Conservation (phyloP, 2,329 filamentous ascomycete genomes). For the Pyrenophora tritici-repentis region DNA sequence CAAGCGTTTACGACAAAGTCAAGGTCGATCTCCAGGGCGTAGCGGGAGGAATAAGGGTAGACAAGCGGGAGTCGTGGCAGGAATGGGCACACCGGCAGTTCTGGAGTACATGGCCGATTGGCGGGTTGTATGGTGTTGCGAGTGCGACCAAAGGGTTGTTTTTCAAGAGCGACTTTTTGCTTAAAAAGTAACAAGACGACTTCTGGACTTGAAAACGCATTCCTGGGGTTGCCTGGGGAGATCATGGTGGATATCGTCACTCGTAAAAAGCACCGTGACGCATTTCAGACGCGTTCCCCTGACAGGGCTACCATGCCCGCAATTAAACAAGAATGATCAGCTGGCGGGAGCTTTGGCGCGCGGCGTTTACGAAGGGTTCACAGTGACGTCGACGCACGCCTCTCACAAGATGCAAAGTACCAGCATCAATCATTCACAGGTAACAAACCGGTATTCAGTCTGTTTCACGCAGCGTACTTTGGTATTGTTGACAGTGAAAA, state of each 20-base stretch:
- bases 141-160: slow-evolving; percentile 43
- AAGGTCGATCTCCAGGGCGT: slow-evolving; percentile 51
- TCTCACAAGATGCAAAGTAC: not conserved
- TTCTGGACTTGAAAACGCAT: not conserved
- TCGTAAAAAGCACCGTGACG: not conserved
- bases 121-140: slow-evolving; percentile 48
- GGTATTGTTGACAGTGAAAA: slow-evolving; percentile 9
- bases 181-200: slow-evolving; percentile 30
- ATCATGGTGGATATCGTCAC: slow-evolving; percentile 2
- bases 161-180: slow-evolving; percentile 40
- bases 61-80: slow-evolving; percentile 29
- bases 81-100: slow-evolving; percentile 33
- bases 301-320: slow-evolving; percentile 5
- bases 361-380: not conserved
- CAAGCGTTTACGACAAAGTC: slow-evolving; percentile 72
- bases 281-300: slow-evolving; percentile 2
- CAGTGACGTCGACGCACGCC: slow-evolving; percentile 9
- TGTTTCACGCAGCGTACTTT: not conserved
- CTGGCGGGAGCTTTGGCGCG: not conserved
- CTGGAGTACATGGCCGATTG: slow-evolving; percentile 46
- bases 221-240: slow-evolving; percentile 2
- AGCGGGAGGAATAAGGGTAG: slow-evolving; percentile 16
- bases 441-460: slow-evolving; percentile 6
- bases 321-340: slow-evolving; percentile 6
- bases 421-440: not conserved